phyloP scores from a whole-genome alignment of 257 asterid genomes.

The Eucommia ulmoides region DNA sequence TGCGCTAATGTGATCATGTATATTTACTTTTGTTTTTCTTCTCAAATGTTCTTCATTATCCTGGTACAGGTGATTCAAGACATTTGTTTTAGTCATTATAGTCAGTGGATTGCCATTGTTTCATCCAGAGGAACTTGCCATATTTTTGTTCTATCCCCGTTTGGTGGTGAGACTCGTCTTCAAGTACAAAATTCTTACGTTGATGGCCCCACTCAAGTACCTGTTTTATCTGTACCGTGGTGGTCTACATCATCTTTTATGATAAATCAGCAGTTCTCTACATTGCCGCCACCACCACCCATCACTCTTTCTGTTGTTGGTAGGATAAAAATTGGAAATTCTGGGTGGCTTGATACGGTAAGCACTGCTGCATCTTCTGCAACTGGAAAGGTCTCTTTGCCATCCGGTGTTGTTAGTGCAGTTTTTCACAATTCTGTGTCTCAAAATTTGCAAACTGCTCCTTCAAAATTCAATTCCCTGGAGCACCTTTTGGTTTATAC shows the following conservation, averaged over 20 bases:
- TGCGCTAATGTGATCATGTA: background rate
- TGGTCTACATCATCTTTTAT: conserved; percentile 33
- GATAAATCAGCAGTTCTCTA: conserved; percentile 18
- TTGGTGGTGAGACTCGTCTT: conserved; percentile 38
- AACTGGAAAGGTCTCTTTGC: conserved; percentile 26
- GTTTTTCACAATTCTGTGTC: conserved; percentile 23
- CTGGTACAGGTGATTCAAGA: conserved; percentile 36
- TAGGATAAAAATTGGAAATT: conserved; percentile 27
- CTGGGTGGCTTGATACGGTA: conserved; percentile 29
- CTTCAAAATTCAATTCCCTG: conserved; percentile 13
- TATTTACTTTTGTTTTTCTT: background rate
- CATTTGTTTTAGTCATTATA: conserved; percentile 35
- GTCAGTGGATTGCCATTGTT: conserved; percentile 38
- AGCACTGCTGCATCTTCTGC: conserved; percentile 41
- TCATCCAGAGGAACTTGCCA: conserved; percentile 40
- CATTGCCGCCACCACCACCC: conserved; percentile 21
- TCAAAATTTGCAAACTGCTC: conserved; percentile 18
- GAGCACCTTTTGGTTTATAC: conserved; percentile 36
- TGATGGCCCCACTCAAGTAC: conserved; percentile 24
- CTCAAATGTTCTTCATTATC: background rate
- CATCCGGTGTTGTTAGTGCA: conserved; percentile 35
- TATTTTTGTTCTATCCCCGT: conserved; percentile 36
- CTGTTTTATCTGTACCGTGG: conserved; percentile 35
- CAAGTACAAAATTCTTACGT: conserved; percentile 24
- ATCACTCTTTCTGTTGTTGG: conserved; percentile 31